Conservation (phyloP, 345 rosid genomes). For the Eucalyptus polyanthemos region DNA sequence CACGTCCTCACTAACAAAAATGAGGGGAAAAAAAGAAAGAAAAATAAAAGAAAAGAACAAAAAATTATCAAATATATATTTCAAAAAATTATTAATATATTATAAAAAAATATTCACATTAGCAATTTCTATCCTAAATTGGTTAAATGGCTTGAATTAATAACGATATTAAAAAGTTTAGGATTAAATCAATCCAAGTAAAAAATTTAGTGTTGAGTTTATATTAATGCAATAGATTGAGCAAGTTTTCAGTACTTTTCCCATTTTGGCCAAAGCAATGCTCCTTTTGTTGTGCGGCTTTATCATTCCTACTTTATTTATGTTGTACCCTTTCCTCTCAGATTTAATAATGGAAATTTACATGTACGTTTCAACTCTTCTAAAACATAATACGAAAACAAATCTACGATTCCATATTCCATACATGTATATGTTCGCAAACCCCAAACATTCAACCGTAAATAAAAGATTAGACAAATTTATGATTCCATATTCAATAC, state of each 20-base stretch:
- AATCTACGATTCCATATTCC: not conserved
- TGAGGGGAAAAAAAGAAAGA: no score
- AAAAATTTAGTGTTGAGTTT: no score
- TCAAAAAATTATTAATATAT: no score
- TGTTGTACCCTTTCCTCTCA: not conserved
- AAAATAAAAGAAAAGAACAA: no score
- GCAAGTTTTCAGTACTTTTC: not conserved
- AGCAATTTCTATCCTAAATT: no score
- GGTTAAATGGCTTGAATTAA: rapidly evolving
- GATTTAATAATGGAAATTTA: not conserved
- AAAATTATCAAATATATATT: no score
- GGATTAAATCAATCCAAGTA: no score
- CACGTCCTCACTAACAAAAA: rapidly evolving
- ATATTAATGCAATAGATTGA: no score
- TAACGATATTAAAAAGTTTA: rapidly evolving
- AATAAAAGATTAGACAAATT: not conserved
- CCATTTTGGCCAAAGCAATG: not conserved
- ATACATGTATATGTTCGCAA: not conserved
- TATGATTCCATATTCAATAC: not conserved
- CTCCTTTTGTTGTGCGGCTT: not conserved
- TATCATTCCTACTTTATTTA: not conserved
- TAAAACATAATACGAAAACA: not conserved
- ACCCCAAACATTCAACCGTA: not conserved
- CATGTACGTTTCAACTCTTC: not conserved
- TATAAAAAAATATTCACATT: no score